Evolutionary conservation across 805 yeast genomes (phyloP).

Genomic region (Ogataea pignaliae): DNA sequence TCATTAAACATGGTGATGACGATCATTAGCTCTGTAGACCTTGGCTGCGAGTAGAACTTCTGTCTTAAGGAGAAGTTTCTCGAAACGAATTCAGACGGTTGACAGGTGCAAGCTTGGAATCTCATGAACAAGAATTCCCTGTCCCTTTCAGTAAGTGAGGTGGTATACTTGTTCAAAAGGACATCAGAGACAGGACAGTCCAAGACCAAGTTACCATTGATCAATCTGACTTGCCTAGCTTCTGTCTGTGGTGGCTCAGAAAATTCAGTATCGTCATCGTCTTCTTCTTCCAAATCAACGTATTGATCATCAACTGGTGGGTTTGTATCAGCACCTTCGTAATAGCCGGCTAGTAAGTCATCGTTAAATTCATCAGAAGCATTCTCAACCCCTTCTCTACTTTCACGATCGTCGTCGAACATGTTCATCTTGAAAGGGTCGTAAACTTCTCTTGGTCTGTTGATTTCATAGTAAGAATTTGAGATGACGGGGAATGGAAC

Average conservation of each 20-base stretch:
- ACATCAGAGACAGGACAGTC: conserved; percentile 86
- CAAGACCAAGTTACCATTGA: conserved; percentile 74
- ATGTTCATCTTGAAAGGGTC: conserved; percentile 28
- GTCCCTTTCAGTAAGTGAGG: conserved; percentile 38
- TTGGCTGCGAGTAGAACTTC: conserved; percentile 66
- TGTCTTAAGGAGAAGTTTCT: conserved; percentile 80
- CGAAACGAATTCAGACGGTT: conserved; percentile 63
- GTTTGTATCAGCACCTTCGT: background rate
- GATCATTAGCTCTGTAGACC: conserved; percentile 80
- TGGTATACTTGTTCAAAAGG: conserved; percentile 48
- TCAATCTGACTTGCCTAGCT: conserved; percentile 44
- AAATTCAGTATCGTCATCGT: conserved; percentile 7
- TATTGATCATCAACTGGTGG: background rate
- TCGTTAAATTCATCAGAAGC: conserved; percentile 7
- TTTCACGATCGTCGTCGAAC: conserved; percentile 18
- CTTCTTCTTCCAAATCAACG: conserved; percentile 9
- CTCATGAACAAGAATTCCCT: conserved; percentile 81
- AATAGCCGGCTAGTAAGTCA: conserved; percentile 1
- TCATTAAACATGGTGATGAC: conserved; percentile 91
- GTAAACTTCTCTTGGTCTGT: conserved; percentile 24
- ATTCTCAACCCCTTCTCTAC: conserved; percentile 13
- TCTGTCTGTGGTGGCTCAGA: conserved; percentile 13
- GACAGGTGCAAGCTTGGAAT: conserved; percentile 91
- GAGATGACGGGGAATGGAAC: conserved; percentile 31
- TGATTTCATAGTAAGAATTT: conserved; percentile 31